These are phyloP conservation scores for Fragosphaeria purpurea DNA, from an alignment of 2,329 filamentous ascomycete genomes.

Conservation along the genomic window DNA sequence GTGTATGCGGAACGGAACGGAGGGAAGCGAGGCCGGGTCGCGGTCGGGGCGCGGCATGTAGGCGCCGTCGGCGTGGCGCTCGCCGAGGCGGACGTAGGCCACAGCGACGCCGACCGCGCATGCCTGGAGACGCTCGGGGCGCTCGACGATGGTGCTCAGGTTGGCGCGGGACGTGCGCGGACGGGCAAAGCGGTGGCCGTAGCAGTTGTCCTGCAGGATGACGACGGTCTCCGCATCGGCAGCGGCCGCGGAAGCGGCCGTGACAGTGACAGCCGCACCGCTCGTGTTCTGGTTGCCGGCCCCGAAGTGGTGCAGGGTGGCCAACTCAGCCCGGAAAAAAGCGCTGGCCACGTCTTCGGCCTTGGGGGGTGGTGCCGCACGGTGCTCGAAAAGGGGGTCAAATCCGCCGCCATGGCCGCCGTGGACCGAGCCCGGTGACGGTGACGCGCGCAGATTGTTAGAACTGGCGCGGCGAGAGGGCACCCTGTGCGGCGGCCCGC, in stretches of 20 bases:
- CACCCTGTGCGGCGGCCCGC: conserved; percentile 1
- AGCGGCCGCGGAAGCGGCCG: conserved; percentile 6
- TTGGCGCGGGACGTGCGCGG: conserved; percentile 63
- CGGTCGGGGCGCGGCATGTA: conserved; percentile 57
- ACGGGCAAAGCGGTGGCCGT: conserved; percentile 83
- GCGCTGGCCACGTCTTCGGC: conserved; percentile 51
- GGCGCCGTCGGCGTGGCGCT: conserved; percentile 61
- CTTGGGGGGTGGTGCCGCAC: conserved; percentile 24
- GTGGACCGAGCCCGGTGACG: conserved; percentile 23
- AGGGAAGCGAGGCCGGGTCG: conserved; percentile 42
- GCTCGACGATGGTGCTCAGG: conserved; percentile 77
- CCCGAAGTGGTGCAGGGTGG: conserved; percentile 42
- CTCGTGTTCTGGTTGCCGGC: background rate
- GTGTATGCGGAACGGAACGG: conserved; percentile 71
- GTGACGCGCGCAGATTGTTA: conserved; percentile 33
- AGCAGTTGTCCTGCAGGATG: conserved; percentile 85
- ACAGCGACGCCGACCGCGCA: conserved; percentile 70
- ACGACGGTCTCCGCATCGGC: conserved; percentile 58
- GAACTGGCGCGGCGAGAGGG: conserved; percentile 40
- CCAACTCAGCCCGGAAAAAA: conserved; percentile 61
- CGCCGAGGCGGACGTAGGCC: conserved; percentile 85
- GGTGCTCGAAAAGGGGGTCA: conserved; percentile 8
- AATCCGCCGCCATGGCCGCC: conserved; percentile 22
- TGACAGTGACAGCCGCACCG: background rate
- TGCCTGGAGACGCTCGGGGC: conserved; percentile 83